Base-by-base conservation (phyloP, 495 filamentous ascomycete genomes). In the Hamigera avellanea region DNA sequence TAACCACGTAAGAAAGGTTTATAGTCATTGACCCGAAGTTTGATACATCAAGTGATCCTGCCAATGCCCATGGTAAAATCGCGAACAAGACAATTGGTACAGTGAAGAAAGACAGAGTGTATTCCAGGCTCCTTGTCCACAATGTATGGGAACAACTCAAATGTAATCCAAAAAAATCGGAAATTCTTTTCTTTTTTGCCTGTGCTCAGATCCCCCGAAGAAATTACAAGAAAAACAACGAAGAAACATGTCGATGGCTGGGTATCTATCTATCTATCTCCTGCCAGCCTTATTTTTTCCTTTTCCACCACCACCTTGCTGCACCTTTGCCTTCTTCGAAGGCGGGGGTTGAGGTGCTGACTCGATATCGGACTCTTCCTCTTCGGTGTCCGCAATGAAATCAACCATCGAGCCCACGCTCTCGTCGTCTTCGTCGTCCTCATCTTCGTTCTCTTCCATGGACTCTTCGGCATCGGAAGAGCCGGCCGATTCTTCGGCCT, bases 391-490 rank as follows among this genome's bases (percentile, higher is more conserved):
- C 10, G 62, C 62, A 26, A 69, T 59, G 49, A 69, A 69, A 38
- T 69, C 57, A 12, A 46, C 61, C 48, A 69, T 52, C 9, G 61
- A 66, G 9, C 59, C 60, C 16, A 52, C 57, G 32, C 61, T 64
- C n/a, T 59, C 58, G 1, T 50, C 58, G 29, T 65, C 65, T 3
- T 57, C 53, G 10, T 62, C 58, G 17, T 64, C 62, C 8, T 53
- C 56, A 30, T 57, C 59, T 39, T 66, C 64, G 39, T 67, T 52
- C 27, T 59, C 61, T 18, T 66, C 60, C 7, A 59, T 46, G 1
- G 62, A 66, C 39, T 69, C 65, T 35, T 66, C 64, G 8, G 61
- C 64, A 35, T 68, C 64, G 8, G 64, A 66, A n/a, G 60, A 65
- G 9, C 59, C 63, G 35, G 57, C 61, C 1, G 60, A 65, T 42